Evolutionary conservation across 768 basidiomycete species (phyloP).

Genomic region (Mycena rosella): DNA sequence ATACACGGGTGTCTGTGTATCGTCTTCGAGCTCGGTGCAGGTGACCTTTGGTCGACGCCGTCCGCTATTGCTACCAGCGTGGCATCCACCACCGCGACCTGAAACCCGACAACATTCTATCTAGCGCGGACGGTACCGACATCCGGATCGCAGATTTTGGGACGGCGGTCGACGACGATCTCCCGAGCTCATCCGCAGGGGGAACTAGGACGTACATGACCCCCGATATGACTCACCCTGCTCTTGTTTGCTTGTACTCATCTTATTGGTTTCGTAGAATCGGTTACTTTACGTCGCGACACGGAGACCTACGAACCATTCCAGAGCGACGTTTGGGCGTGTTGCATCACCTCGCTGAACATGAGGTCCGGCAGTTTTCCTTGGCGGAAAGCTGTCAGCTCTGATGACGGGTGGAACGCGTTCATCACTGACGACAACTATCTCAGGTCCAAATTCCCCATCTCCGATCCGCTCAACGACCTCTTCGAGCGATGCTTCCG

Average conservation of each 20-base stretch:
- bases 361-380: slow-evolving; percentile 66
- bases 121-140: slow-evolving; percentile 40
- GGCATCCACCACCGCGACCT: too few relatives aligned
- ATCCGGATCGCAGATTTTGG: slow-evolving; percentile 70
- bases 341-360: slow-evolving; percentile 70
- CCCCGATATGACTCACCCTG: background rate
- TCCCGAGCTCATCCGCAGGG: background rate
- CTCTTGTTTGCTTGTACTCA: background rate
- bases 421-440: slow-evolving; percentile 61
- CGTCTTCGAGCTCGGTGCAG: slow-evolving; percentile 48
- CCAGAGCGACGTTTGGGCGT: slow-evolving; percentile 48
- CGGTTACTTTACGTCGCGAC: background rate
- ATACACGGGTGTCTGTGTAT: slow-evolving; percentile 62
- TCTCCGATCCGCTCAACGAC: slow-evolving; percentile 61
- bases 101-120: slow-evolving; percentile 47
- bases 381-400: slow-evolving; percentile 64
- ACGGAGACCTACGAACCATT: slow-evolving; percentile 2
- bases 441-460: slow-evolving; percentile 64
- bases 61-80: slow-evolving; percentile 59
- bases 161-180: slow-evolving; percentile 40
- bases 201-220: slow-evolving; percentile 20
- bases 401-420: slow-evolving; percentile 61
- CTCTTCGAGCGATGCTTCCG: slow-evolving; percentile 65
- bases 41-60: slow-evolving; percentile 63
- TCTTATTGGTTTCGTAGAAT: slow-evolving; percentile 3